Conservation (phyloP, 257 asterid genomes). For the Solanum ossicruentum region DNA sequence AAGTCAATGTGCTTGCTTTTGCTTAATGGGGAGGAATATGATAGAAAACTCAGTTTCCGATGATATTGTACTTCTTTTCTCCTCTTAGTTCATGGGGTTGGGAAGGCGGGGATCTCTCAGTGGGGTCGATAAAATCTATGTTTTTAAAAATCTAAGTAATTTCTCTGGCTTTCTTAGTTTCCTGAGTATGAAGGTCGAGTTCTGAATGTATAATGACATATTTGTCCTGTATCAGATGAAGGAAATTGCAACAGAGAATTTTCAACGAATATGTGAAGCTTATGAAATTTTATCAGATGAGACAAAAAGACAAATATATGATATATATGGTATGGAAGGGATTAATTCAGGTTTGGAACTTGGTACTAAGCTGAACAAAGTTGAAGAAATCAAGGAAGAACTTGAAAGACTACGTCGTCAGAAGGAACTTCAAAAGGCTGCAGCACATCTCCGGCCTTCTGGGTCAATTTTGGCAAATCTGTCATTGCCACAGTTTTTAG, state of each 20-base stretch:
- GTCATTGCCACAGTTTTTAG: conserved; percentile 60
- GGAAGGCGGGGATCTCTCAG: neutral
- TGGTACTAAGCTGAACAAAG: conserved; percentile 69
- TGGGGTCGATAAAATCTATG: neutral
- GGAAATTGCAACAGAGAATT: conserved; percentile 92
- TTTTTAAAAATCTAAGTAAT: neutral
- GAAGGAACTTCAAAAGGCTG: conserved; percentile 57
- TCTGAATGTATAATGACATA: neutral
- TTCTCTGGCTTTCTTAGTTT: neutral
- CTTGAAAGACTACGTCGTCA: conserved; percentile 68
- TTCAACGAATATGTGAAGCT: conserved; percentile 93
- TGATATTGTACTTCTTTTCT: neutral
- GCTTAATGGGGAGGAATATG: neutral
- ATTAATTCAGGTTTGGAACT: conserved; percentile 86
- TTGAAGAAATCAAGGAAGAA: conserved; percentile 85
- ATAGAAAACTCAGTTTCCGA: neutral
- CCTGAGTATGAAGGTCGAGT: neutral
- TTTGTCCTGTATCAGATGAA: conserved; percentile 56
- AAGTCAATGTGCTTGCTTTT: neutral
- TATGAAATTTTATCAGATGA: conserved; percentile 85
- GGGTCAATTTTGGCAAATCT: conserved; percentile 73
- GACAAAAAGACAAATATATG: conserved; percentile 66
- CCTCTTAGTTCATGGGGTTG: neutral
- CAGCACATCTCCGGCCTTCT: conserved; percentile 52
- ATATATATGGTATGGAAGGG: conserved; percentile 97